These are phyloP conservation scores for Mycena epipterygia DNA, from an alignment of 768 basidiomycete genomes.

Conservation along the genomic window DNA sequence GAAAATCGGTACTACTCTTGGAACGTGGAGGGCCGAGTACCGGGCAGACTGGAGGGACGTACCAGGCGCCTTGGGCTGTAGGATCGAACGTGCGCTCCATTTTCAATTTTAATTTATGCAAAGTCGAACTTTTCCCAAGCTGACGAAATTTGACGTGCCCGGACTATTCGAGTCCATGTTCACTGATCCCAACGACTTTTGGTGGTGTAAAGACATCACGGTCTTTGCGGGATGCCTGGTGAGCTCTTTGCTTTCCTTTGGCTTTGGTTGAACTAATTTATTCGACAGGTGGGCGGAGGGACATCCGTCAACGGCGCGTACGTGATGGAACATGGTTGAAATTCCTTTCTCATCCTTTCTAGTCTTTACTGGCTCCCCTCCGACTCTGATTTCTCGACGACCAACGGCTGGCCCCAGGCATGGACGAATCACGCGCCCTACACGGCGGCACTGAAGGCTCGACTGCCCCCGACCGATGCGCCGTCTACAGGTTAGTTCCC, in stretches of 20 bases:
- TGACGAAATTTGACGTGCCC: constrained; percentile 77
- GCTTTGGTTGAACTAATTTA: too few relatives aligned
- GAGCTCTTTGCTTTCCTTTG: too few relatives aligned
- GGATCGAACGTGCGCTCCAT: constrained; percentile 58
- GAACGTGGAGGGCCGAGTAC: constrained; percentile 77
- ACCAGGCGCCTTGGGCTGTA: constrained; percentile 63
- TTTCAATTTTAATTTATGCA: too few relatives aligned
- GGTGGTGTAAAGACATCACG: constrained; percentile 78
- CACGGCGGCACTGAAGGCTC: constrained; percentile 46
- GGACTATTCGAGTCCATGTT: constrained; percentile 79
- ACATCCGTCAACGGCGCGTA: constrained; percentile 75
- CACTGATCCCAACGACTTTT: constrained; percentile 66
- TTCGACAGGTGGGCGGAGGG: constrained; percentile 77
- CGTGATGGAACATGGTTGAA: constrained; percentile 36
- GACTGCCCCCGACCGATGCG: constrained; percentile 55
- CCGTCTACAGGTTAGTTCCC: too few relatives aligned
- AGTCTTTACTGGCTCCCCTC: constrained; percentile 37
- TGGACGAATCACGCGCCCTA: constrained; percentile 54
- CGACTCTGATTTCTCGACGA: constrained; percentile 50
- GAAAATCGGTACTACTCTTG: constrained; percentile 73
- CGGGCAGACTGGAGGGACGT: constrained; percentile 69
- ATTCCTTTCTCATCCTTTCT: not conserved
- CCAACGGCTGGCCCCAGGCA: constrained; percentile 53
- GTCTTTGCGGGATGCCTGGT: constrained; percentile 74
- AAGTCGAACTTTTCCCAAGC: too few relatives aligned